Base-by-base conservation (phyloP, 1,139 yeast genomes). In the Suzukiozyma palmioleophila region DNA sequence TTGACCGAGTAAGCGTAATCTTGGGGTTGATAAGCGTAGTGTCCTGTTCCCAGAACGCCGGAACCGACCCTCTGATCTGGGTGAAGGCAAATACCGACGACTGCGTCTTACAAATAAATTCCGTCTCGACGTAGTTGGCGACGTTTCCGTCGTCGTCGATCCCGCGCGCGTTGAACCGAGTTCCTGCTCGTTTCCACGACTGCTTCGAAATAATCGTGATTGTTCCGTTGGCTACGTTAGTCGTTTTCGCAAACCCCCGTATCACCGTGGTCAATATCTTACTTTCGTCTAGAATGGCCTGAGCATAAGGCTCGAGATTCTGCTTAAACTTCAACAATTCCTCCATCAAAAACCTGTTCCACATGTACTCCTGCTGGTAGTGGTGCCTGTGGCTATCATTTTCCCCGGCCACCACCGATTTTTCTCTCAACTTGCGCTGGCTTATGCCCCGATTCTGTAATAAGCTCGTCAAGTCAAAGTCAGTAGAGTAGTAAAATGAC, bases 31-130 rank as follows among this genome's bases (percentile, higher is more conserved):
- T 84, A 40, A 82, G 63, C 10, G 87, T 83, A 1, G 95, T 81
- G 53, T 90, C 97, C 59, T 94, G 99, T 57, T 94, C 98, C 98
- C 98, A 94, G 56, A 94, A 94, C 1, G 94, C 74, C 0, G 99
- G 98, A 3, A 92, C 92, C 12, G 96, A 85, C 2, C 99, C 99
- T 58, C 99, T 72, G 12, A 92, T 77, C 59, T 90, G 96, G 1
- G 85, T 79, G 57, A 82, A 90, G 2, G 97, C 80, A 56, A 79
- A 88, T 27, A 82, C 71, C 38, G 77, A 77, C 9, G 66, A 48
- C 10, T 69, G 64, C 1, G 77, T 75, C 40, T 73, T 67, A 56
- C 75, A 79, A 27, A 92, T 82, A 35, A 88, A 75, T 59, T 94
- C 99, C 0, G 97, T 87, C 55, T 92, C 98, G 26, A 92, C 97